Conservation (phyloP, 176 grass and related monocot species). For the Raddia guianensis region DNA sequence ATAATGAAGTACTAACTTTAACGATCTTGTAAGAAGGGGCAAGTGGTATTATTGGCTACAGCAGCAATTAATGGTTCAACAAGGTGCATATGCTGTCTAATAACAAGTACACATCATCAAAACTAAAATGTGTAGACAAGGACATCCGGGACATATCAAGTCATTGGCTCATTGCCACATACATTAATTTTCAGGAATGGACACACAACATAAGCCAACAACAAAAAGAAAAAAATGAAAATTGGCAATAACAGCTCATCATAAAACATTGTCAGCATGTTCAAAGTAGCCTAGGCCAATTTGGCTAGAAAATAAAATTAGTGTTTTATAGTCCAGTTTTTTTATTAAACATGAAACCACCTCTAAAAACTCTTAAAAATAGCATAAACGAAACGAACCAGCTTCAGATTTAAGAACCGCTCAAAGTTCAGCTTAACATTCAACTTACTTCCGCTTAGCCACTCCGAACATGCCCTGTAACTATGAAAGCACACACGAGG, state of each 20-base stretch:
- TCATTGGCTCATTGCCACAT: not conserved
- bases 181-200: not conserved
- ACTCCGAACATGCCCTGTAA: not conserved
- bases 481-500: not conserved
- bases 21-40: not conserved
- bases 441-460: too few species aligned
- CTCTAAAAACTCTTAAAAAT: too few species aligned
- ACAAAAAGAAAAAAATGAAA: not conserved
- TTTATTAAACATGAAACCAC: too few species aligned
- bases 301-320: too few species aligned
- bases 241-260: not conserved
- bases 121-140: not conserved
- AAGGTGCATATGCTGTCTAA: not conserved
- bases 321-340: too few species aligned
- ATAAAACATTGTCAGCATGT: not conserved
- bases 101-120: not conserved
- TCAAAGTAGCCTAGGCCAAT: too few species aligned
- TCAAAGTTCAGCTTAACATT: too few species aligned
- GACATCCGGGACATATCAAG: not conserved
- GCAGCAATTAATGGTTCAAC: not conserved
- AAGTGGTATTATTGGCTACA: not conserved
- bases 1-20: slow-evolving; percentile 20
- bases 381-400: too few species aligned
- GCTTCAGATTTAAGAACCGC: too few species aligned
- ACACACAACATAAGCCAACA: not conserved